Conservation (phyloP, 345 rosid genomes). For the Salix caprea region DNA sequence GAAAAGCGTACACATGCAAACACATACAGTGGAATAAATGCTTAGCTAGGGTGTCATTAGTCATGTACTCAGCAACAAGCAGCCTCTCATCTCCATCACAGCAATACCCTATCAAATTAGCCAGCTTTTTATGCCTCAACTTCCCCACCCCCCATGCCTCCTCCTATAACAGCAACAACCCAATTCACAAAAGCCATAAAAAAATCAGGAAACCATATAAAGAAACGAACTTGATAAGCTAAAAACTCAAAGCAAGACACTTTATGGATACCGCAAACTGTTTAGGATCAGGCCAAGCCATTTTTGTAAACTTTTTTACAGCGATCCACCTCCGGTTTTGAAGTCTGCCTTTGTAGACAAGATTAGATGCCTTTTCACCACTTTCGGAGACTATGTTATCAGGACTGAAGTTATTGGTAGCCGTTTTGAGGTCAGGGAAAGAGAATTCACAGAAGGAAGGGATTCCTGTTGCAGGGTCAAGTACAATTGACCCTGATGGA, state of each 20-base stretch:
- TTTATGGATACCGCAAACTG: conserved; percentile 52
- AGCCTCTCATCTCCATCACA: conserved; percentile 95
- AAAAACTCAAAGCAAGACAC: background rate
- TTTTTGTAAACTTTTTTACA: conserved; percentile 72
- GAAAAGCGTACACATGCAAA: background rate
- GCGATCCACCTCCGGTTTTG: conserved; percentile 74
- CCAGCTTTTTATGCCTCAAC: conserved; percentile 71
- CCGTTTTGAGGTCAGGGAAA: conserved; percentile 57
- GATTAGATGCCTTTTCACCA: conserved; percentile 51
- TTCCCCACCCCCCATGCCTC: conserved; percentile 93
- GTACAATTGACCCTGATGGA: conserved; percentile 27
- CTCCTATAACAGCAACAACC: conserved; percentile 45
- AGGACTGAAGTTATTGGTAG: conserved; percentile 64
- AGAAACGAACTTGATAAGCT: background rate
- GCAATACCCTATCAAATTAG: conserved; percentile 96
- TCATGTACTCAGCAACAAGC: conserved; percentile 97
- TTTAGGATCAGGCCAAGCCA: conserved; percentile 82
- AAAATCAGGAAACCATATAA: background rate
- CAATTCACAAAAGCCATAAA: conserved; percentile 10
- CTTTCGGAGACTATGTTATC: conserved; percentile 72
- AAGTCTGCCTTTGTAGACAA: conserved; percentile 67
- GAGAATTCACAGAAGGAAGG: conserved; percentile 70
- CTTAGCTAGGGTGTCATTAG: conserved; percentile 94
- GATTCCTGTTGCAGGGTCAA: conserved; percentile 33
- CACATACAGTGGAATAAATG: conserved; percentile 87